These are phyloP conservation scores for Aphanomyces stellatus DNA, from an alignment of 352 stramenopile genomes.

Conservation along the genomic window DNA sequence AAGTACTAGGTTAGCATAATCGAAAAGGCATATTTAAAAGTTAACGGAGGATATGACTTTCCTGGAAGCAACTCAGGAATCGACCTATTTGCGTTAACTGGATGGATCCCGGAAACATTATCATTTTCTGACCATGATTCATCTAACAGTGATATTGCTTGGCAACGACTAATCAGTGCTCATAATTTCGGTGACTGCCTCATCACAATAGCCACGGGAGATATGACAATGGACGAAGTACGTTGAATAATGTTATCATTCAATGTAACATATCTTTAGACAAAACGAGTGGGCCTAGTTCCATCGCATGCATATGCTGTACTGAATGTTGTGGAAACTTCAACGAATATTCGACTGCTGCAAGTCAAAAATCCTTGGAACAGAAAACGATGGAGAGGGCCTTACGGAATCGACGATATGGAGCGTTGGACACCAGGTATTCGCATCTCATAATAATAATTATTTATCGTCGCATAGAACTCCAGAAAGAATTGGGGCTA, in stretches of 20 bases:
- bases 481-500: background rate
- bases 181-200: slow-evolving; percentile 95
- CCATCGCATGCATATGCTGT: slow-evolving; percentile 96
- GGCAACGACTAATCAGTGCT: slow-evolving; percentile 88
- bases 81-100: slow-evolving; percentile 97
- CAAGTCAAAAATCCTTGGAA: slow-evolving; percentile 97
- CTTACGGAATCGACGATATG: slow-evolving; percentile 65
- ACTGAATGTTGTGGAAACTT: slow-evolving; percentile 85
- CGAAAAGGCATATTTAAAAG: slow-evolving; percentile 98
- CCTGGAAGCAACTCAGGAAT: slow-evolving; percentile 95
- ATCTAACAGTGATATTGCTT: slow-evolving; percentile 50
- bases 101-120: slow-evolving; percentile 96
- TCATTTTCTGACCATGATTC: slow-evolving; percentile 33
- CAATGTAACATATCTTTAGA: slow-evolving; percentile 15
- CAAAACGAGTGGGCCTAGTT: slow-evolving; percentile 87
- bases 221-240: slow-evolving; percentile 48
- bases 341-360: slow-evolving; percentile 48
- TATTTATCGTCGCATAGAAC: background rate
- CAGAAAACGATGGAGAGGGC: slow-evolving; percentile 76
- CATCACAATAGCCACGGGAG: slow-evolving; percentile 93
- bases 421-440: slow-evolving; percentile 30
- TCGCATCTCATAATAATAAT: background rate
- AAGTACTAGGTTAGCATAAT: slow-evolving; percentile 94
- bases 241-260: background rate
- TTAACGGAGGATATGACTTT: slow-evolving; percentile 97